Base-by-base conservation (phyloP, 345 rosid species). In the Salix brachista region DNA sequence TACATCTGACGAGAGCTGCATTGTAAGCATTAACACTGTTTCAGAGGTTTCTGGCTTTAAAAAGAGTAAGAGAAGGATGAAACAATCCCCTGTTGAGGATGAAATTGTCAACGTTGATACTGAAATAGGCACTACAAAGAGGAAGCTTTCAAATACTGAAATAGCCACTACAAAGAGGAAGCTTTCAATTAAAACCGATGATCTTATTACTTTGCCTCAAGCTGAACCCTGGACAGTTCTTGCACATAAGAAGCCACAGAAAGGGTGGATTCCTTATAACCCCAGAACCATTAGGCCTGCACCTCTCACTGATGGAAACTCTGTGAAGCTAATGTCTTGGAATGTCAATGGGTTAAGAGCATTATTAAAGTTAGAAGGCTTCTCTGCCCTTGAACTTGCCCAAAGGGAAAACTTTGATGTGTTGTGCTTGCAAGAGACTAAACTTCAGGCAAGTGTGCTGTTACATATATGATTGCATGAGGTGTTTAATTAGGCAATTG, bases 281-380 rank as follows among this genome's bases (percentile, higher is more conserved):
- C 97, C 98, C 39, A 84, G 88, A 82, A 90, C 84, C 65, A 88
- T 91, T 97, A 91, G 96, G 81, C 92, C 88, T 77, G 83, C 85
- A 42, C 87, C 89, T 82, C 89, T 80, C 66, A 42, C 82, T 74
- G 89, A 87, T 75, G 77, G 85, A 30, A 83, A 84, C 78, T 86
- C 64, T 80, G 74, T 89, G 75, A 95, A 90, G 81, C 75, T 95
- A 70, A 72, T 93, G 90, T 93, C 99, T 71, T 95, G 99, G 99
- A 95, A 93, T 81, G 98, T 95, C 77, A 95, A 95, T 84, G 98
- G 99, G 28, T 79, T 95, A 74, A 86, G 97, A 85, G 97, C 97
- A 77, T 78, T 93, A 80, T 69, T 89, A 85, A 95, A 93, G 86
- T 72, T 75, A 23, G 87, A 86, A 82, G 89, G 92, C 28, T 92